Base-by-base conservation (phyloP, 2,329 filamentous ascomycete species). In the Cercospora sp. region DNA sequence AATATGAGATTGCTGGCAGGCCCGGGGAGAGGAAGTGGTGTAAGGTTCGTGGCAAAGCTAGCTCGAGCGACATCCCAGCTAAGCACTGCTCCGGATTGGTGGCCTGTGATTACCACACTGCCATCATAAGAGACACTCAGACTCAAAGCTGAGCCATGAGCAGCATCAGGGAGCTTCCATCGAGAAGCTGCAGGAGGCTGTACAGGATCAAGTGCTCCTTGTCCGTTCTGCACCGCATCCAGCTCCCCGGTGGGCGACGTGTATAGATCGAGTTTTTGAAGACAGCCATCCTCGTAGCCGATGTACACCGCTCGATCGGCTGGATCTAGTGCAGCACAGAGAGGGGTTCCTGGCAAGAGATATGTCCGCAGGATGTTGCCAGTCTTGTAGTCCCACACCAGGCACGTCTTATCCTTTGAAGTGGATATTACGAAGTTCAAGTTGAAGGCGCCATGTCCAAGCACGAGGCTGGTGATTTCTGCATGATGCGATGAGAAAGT, bases 311-410 rank as follows among this genome's bases (percentile, higher is more conserved):
- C 93, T 63, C 94, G 87, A 71, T 94, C 90, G 68, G 90, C 92
- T 0, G 94, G 91, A 78, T 98, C 95, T 4, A 98, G 83, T 8
- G 87, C 83, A 36, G 94, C 78, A 73, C 90, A 93, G 31, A 90
- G 83, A 16, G 94, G 92, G 18, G 86, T 83, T n/a, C 86, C 84
- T 1, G 91, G 88, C 66, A 98, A 87, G 48, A 98, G 85, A 71
- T 96, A 88, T 3, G 93, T 98, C 53, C 94, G 88, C 66, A 98
- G 82, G 10, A 90, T 84, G 68, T 88, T 87, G 45, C 92, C 92
- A 0, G 88, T 91, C 69, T 89, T 88, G 77, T 96, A 96, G 80
- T 98, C 94, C 95, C 95, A 99, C 68, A 96, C 85, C 75, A 97
- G 90, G 73, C 92, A 92, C 7, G 92, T 95, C 80, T 92, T 94